These are phyloP conservation scores for Pterulicium gracile DNA, from an alignment of 1,284 basidiomycete species.

Conservation along the genomic window DNA sequence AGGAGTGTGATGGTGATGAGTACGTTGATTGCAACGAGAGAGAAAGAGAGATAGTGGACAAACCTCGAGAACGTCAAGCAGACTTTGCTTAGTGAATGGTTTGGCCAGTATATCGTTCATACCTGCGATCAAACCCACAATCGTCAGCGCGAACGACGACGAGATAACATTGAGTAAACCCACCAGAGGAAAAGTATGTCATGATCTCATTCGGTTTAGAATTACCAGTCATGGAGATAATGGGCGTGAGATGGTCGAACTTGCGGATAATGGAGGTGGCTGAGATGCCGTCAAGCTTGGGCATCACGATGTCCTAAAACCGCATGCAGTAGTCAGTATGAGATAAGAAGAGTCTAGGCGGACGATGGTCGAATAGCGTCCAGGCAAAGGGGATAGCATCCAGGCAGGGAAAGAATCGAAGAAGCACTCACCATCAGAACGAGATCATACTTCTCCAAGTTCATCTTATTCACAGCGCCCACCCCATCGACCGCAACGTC, in stretches of 20 bases:
- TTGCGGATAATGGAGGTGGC: slow-evolving; percentile 90
- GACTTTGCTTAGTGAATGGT: slow-evolving; percentile 88
- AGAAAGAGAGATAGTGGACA: slow-evolving; percentile 12
- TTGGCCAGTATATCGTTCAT: slow-evolving; percentile 99
- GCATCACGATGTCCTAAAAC: slow-evolving; percentile 84
- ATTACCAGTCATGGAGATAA: slow-evolving; percentile 95
- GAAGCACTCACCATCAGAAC: slow-evolving; percentile 74
- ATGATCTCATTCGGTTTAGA: slow-evolving; percentile 86
- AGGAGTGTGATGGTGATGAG: slow-evolving; percentile 1
- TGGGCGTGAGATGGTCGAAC: slow-evolving; percentile 91
- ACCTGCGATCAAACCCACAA: slow-evolving; percentile 26
- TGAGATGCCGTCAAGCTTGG: slow-evolving; percentile 81
- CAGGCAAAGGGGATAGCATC: neutral
- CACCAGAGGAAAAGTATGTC: slow-evolving; percentile 79
- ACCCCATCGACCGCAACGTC: slow-evolving; percentile 93
- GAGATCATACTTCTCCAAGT: slow-evolving; percentile 87
- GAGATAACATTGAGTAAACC: slow-evolving; percentile 11
- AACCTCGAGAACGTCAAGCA: slow-evolving; percentile 88
- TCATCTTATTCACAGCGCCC: slow-evolving; percentile 95
- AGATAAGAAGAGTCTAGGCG: no score
- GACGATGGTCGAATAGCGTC: neutral
- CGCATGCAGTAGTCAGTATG: no score
- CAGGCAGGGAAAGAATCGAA: slow-evolving; percentile 4
- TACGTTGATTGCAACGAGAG: neutral
- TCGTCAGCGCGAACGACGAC: neutral